Evolutionary conservation across 768 basidiomycete genomes (phyloP), one percentile per base, ranked within the genome.

Genomic region (Tulasnella sp.): DNA sequence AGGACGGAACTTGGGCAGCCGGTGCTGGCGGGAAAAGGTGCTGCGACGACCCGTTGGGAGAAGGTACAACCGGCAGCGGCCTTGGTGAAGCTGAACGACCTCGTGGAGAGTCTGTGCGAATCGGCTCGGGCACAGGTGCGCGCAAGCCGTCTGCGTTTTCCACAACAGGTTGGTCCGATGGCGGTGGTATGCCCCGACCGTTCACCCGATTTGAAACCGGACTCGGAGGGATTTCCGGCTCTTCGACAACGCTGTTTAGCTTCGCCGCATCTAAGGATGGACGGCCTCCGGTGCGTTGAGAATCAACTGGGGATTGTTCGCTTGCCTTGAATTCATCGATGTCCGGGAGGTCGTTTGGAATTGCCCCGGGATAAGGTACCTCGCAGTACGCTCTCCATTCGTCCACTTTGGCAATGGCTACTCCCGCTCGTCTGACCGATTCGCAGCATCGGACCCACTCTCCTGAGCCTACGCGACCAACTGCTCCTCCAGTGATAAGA

Each of bases 371-470:
- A 92, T 93, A 95, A 12, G 89, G 89, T 18, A 92, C 93, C 85
- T 95, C 94, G 82, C 93, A 94, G 2, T 92, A 85, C 7, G 91
- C 87, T 75, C 90, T 88, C 90, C 91, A 94, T 86, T 93, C 90
- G 6, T 91, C 92, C 4, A 94, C 86, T n/a, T 87, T 87, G 0
- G 93, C 94, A 44, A 95, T 87, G 18, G 88, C 88, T 0, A 92
- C 91, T 19, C 92, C 88, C 81, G 89, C 89, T 7, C 90, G 87
- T 58, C 93, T 89, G 34, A 94, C 89, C n/a, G 88, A 88, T 86
- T 94, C 93, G 82, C 92, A 93, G 18, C 89, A 85, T 48, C 90
- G 90, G 34, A 89, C 83, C 93, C 94, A 95, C 85, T 94, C 92
- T 8, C 91, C 90, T 79, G 95, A 93, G 0, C 93, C 93, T n/a